A percentile compares a stretch with the other conserved stretches of the same genome.
These are phyloP conservation scores for Xylaria sp. DNA, from an alignment of 2,329 filamentous ascomycete species.

Conservation along the genomic window DNA sequence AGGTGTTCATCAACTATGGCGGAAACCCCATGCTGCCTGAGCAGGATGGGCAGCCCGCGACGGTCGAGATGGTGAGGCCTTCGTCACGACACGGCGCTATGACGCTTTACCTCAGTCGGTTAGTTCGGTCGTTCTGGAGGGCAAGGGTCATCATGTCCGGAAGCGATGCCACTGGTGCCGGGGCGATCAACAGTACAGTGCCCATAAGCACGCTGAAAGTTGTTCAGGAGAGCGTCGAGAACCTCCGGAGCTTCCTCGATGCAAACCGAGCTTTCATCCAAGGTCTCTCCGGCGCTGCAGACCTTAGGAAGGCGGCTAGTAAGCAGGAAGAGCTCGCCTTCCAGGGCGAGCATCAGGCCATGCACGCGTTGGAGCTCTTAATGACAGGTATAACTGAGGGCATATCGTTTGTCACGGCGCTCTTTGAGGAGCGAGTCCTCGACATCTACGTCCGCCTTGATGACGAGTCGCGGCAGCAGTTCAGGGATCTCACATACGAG, in stretches of 20 bases:
- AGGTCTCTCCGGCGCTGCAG: conserved; percentile 87
- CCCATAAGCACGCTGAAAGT: conserved; percentile 67
- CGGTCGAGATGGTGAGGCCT: conserved; percentile 80
- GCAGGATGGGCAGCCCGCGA: conserved; percentile 69
- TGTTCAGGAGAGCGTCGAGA: conserved; percentile 80
- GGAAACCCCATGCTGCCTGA: conserved; percentile 85
- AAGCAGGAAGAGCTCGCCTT: conserved; percentile 90
- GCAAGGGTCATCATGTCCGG: conserved; percentile 67
- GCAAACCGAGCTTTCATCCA: conserved; percentile 92
- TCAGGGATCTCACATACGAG: conserved; percentile 83
- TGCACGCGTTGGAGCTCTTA: conserved; percentile 82
- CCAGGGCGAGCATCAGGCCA: conserved; percentile 90
- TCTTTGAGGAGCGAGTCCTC: conserved; percentile 90
- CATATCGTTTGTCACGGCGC: conserved; percentile 91
- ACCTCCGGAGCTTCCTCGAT: conserved; percentile 79
- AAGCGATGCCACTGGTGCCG: conserved; percentile 57
- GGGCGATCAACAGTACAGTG: conserved; percentile 69
- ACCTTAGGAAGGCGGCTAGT: conserved; percentile 74
- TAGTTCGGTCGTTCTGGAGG: conserved; percentile 91
- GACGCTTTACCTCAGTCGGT: conserved; percentile 80
- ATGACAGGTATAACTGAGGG: conserved; percentile 93
- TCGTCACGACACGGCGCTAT: conserved; percentile 90
- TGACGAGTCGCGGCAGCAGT: conserved; percentile 67
- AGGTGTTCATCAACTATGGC: conserved; percentile 89
- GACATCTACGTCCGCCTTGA: conserved; percentile 83